Evolutionary conservation across 371 early-diverging fungal genomes (phyloP), one percentile per base, ranked within the genome.

Genomic region (Rhizomucor pusillus): DNA sequence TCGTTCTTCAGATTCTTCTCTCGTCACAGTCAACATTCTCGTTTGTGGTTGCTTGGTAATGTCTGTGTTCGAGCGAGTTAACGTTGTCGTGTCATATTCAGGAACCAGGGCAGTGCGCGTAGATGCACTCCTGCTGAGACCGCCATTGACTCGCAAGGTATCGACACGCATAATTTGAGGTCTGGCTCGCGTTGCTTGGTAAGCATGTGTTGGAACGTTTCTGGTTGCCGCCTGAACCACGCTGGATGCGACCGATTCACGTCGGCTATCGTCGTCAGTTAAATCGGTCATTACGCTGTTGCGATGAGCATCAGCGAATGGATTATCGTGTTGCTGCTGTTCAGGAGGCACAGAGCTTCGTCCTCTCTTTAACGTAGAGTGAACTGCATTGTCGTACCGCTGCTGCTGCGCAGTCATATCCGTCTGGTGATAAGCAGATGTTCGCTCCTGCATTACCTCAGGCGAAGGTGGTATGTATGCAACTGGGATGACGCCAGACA

Each of bases 401-500:
- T 51, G 51, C 23, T 57, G 57, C 25, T 57, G 51, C 37, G 20
- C 19, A 36, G 50, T 37, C 16, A 57, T 48, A 29, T 53, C 51
- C 3, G 29, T 29, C 5, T 29, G 5, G 29, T 29, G 29, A 29
- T 29, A 29, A 29, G 7, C 7, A 29, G 29, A 29, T 29, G 29
- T 5, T 16, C 34, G 13, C 34, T 35, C 34, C 20, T n/a, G 44
- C 19, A 48, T 37, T 16, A 35, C 39, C 11, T 56, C 49, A 16
- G 37, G 54, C 47, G 71, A 60, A 36, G 73, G 77, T 6, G 74
- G 78, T 48, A 78, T 69, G 58, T 70, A 75, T 13, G 75, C 66
- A 10, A 78, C 63, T 29, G 78, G 78, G 24, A 78, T 74, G 43
- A 78, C 73, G 19, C 74, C 78, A 16, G 78, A 77, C 48, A 57